These are phyloP conservation scores for Aristolochia contorta DNA, from an alignment of 164 flowering plant species.

Conservation along the genomic window DNA sequence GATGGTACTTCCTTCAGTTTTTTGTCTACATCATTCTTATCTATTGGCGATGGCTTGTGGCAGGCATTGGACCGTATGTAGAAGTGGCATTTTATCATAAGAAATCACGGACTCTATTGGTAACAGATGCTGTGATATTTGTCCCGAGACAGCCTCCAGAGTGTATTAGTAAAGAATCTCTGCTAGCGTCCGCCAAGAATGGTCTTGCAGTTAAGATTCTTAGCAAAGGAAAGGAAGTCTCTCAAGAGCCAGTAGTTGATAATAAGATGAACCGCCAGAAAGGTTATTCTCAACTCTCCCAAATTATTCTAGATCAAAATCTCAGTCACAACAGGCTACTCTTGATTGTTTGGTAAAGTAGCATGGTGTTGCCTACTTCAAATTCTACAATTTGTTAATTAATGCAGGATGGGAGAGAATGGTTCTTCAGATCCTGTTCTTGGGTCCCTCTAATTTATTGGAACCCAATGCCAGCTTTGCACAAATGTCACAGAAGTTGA, in stretches of 20 bases:
- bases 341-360: not conserved
- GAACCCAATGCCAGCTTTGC: slow-evolving; percentile 86
- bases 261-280: slow-evolving; percentile 67
- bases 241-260: slow-evolving; percentile 76
- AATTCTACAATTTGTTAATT: too few species aligned
- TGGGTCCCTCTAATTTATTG: slow-evolving; percentile 91
- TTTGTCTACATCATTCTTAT: not conserved
- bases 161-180: slow-evolving; percentile 74
- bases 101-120: slow-evolving; percentile 62
- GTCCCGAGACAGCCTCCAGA: slow-evolving; percentile 91
- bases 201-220: slow-evolving; percentile 89
- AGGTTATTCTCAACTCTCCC: slow-evolving; percentile 30
- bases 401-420: slow-evolving; percentile 95
- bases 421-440: slow-evolving; percentile 95
- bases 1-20: not conserved
- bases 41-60: slow-evolving; percentile 5
- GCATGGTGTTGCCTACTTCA: too few species aligned
- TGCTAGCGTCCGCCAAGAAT: slow-evolving; percentile 82
- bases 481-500: slow-evolving; percentile 95
- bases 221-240: slow-evolving; percentile 82
- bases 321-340: not conserved
- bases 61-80: slow-evolving; percentile 98
- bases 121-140: slow-evolving; percentile 93
- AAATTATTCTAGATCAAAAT: not conserved
- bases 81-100: slow-evolving; percentile 96